A percentile compares a stretch with the other conserved stretches of the same genome.
These are phyloP conservation scores for Leucocoprinus birnbaumii DNA, from an alignment of 768 basidiomycete genomes.

Conservation along the genomic window DNA sequence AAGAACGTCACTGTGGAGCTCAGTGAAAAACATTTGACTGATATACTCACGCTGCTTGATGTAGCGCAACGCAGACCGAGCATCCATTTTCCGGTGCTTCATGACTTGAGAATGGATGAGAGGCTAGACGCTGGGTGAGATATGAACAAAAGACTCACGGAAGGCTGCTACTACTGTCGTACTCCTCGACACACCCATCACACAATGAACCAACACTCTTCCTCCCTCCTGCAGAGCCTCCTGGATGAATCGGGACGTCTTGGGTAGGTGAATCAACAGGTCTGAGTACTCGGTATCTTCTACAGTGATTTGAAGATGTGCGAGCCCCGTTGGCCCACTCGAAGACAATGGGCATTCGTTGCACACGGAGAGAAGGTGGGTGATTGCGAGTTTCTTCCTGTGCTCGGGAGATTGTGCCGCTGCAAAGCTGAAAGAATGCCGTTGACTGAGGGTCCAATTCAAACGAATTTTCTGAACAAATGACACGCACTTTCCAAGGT, in stretches of 20 bases:
- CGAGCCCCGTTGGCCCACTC: conserved; percentile 19
- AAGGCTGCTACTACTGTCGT: conserved; percentile 57
- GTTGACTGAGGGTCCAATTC: neutral
- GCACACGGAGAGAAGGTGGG: conserved; percentile 58
- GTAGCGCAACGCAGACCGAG: conserved; percentile 42
- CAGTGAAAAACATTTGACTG: neutral
- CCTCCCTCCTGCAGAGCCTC: conserved; percentile 49
- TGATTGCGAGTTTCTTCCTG: conserved; percentile 35
- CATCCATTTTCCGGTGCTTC: conserved; percentile 39
- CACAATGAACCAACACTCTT: conserved; percentile 66
- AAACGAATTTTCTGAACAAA: neutral
- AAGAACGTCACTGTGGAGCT: conserved; percentile 8
- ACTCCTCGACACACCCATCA: conserved; percentile 72
- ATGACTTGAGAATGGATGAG: conserved; percentile 36
- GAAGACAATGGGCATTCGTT: conserved; percentile 48
- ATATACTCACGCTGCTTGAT: conserved; percentile 43
- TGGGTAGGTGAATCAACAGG: conserved; percentile 62
- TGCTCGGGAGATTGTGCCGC: conserved; percentile 31
- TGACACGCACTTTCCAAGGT: conserved; percentile 39
- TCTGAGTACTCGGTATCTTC: conserved; percentile 47
- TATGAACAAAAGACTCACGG: conserved; percentile 30
- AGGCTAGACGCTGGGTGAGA: neutral
- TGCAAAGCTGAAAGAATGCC: conserved; percentile 26
- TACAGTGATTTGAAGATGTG: conserved; percentile 38
- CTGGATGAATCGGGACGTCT: conserved; percentile 61